These are phyloP conservation scores for Pseudocercospora fijiensis DNA, from an alignment of 2,329 filamentous ascomycete genomes.

Conservation along the genomic window DNA sequence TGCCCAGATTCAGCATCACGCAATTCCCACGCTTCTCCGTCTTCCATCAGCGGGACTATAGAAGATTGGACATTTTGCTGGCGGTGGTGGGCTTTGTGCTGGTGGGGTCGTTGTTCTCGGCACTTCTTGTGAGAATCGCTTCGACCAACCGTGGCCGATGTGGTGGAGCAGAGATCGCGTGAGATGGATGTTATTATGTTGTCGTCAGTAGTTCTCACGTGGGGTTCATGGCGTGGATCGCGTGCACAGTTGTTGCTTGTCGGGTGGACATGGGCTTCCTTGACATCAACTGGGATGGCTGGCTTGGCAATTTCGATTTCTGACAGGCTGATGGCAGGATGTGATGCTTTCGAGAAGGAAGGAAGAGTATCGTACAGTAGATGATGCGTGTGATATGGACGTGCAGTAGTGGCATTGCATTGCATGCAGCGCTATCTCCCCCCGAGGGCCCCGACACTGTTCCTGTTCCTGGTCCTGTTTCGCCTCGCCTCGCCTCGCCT, in stretches of 20 bases:
- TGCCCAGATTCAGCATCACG: constrained; percentile 3
- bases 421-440: no score
- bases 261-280: neutral
- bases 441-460: no score
- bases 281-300: neutral
- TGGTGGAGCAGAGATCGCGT: neutral
- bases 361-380: neutral
- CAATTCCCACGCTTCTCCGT: constrained; percentile 4
- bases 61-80: neutral
- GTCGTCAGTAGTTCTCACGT: neutral
- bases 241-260: neutral
- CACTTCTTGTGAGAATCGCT: neutral
- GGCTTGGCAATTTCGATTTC: neutral
- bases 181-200: no score
- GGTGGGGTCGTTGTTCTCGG: neutral
- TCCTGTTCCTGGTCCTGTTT: no score
- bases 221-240: neutral
- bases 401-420: no score
- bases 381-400: no score
- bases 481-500: no score
- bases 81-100: neutral
- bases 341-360: neutral
- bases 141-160: neutral
- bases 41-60: constrained; percentile 2
- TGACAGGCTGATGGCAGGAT: neutral